Evolutionary conservation across 2,329 filamentous ascomycete genomes (phyloP).

Genomic region (Epichloe gansuensis): DNA sequence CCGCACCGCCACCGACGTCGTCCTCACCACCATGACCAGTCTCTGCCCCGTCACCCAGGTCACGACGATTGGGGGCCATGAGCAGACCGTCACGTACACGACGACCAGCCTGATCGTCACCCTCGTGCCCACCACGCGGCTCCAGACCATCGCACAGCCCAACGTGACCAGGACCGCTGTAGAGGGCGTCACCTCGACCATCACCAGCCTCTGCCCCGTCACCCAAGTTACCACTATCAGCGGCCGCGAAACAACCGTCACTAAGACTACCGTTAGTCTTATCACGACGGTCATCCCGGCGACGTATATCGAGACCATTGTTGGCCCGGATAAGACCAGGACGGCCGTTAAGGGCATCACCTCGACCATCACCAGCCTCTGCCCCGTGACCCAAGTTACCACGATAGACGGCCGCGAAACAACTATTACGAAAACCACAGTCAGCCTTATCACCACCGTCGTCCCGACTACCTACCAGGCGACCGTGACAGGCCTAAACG

Average conservation of each 20-base stretch:
- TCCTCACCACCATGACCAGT: slow-evolving; percentile 28
- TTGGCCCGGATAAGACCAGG: slow-evolving; percentile 20
- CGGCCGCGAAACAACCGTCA: slow-evolving; percentile 11
- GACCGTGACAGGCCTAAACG: slow-evolving; percentile 19
- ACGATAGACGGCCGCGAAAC: slow-evolving; percentile 13
- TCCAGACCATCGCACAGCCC: slow-evolving; percentile 20
- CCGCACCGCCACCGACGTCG: slow-evolving; percentile 17
- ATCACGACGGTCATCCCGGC: slow-evolving; percentile 18
- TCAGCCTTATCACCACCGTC: slow-evolving; percentile 15
- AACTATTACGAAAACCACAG: slow-evolving; percentile 13
- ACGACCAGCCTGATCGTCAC: slow-evolving; percentile 14
- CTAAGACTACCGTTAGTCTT: slow-evolving; percentile 13
- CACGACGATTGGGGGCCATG: slow-evolving; percentile 8
- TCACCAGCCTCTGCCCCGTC: slow-evolving; percentile 32
- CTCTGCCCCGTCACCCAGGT: slow-evolving; percentile 27
- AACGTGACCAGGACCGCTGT: slow-evolving; percentile 19
- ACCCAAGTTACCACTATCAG: slow-evolving; percentile 22
- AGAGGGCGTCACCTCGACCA: slow-evolving; percentile 24
- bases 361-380: slow-evolving; percentile 29
- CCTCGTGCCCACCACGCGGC: slow-evolving; percentile 17
- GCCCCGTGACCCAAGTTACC: slow-evolving; percentile 27
- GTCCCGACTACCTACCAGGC: slow-evolving; percentile 17
- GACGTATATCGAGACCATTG: slow-evolving; percentile 18
- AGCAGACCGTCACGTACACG: slow-evolving; percentile 11
- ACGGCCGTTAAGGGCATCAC: slow-evolving; percentile 23